Evolutionary conservation across 371 early-diverging fungal genomes (phyloP), one percentile per base, ranked within the genome.

Genomic region (Mucor plumbeus): DNA sequence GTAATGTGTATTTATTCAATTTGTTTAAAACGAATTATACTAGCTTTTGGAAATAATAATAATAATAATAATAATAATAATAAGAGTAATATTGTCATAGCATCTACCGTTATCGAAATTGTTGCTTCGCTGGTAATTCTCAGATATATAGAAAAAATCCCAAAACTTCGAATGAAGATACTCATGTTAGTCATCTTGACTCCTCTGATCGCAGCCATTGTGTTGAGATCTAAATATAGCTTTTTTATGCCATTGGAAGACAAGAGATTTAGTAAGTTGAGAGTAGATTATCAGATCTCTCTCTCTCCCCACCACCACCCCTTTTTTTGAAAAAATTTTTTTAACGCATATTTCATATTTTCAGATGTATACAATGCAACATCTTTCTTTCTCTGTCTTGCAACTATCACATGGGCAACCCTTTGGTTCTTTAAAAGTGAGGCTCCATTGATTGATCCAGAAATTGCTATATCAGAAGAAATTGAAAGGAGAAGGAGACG

Each of bases 371-470:
- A 59, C 8, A 59, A 59, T 31, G 19, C 31, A 21, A 59, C 59
- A 39, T 59, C 59, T 4, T 39, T 59, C 31, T 59, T 59, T 31
- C 59, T 59, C 7, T 39, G 39, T 14, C 13, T 59, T 19, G 5
- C 39, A 26, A 41, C 31, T 3, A 26, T 41, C 10, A 26, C 43
- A 17, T 59, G 39, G 39, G 8, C 15, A 4, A 39, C 31, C 0
- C 39, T 59, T 26, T 59, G 59, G 59, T 59, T 59, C 15, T 59
- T 40, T 26, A 41, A 38, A n/a, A 57, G n/a, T 8, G 36, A 36
- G 10, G n/a, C 6, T 1, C 59, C 59, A 8, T 31, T 41, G 5
- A 11, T 7, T 19, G 19, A 41, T 26, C 39, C 59, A 14, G 39
- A 38, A 59, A 40, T 40, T 10, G 9, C 41, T 7, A 5, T 41